Percentiles rank a stretch among this genome's conserved stretches.
phyloP scores from a whole-genome alignment of 73 alveolate species.

The Paramecium octaurelia region DNA sequence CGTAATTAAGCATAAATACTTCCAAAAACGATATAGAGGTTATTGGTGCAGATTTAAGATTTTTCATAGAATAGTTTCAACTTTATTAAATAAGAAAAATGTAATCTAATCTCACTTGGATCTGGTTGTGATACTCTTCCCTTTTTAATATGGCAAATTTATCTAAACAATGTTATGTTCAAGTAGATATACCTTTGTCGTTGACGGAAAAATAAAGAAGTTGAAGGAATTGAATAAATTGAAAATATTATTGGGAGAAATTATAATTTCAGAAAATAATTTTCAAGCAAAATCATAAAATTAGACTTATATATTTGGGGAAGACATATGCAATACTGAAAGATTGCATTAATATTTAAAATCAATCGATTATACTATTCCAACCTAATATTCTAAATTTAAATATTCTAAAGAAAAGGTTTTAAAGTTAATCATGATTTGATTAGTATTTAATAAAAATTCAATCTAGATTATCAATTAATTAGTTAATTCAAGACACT shows the following conservation, averaged over 20 bases:
- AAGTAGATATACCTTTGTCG: constrained; percentile 47
- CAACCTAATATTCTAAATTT: no score
- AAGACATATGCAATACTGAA: constrained; percentile 71
- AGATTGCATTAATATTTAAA: constrained; percentile 62
- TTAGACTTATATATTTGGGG: constrained; percentile 60
- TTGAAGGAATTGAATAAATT: not conserved
- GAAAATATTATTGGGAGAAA: not conserved
- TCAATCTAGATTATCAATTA: no score
- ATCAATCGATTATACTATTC: not conserved
- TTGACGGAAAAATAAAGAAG: constrained; percentile 30
- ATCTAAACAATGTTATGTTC: constrained; percentile 15
- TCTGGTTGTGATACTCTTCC: constrained; percentile 57
- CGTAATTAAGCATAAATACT: constrained; percentile 35
- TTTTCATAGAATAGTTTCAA: not conserved
- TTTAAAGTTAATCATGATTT: no score
- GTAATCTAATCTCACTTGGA: constrained; percentile 48
- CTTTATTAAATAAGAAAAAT: not conserved
- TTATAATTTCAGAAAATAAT: not conserved
- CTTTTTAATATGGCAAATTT: not conserved
- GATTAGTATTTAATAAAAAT: no score
- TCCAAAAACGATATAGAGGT: constrained; percentile 64
- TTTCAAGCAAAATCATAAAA: constrained; percentile 44
- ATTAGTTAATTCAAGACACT: no score
- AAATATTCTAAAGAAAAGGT: no score
- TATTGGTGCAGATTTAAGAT: constrained; percentile 56